Evolutionary conservation across 2,329 filamentous ascomycete species (phyloP).

Genomic region (Botrytis porri): DNA sequence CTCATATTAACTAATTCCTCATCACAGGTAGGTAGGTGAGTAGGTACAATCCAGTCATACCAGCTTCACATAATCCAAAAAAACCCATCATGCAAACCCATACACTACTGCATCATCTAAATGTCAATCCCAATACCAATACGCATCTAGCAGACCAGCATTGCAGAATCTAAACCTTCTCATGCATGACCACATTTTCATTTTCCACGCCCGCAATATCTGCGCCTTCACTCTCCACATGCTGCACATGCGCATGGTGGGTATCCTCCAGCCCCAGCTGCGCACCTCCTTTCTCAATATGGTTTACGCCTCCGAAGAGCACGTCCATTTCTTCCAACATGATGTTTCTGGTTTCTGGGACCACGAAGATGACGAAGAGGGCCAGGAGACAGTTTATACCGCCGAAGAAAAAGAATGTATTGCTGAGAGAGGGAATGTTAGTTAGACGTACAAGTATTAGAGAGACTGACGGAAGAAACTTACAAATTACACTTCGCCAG

Average conservation of each 20-base stretch:
- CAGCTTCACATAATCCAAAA: no score
- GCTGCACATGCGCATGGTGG: slow-evolving; percentile 33
- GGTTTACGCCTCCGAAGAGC: slow-evolving; percentile 46
- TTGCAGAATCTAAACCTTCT: not conserved
- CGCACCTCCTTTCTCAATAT: slow-evolving; percentile 36
- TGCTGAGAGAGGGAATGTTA: slow-evolving; percentile 18
- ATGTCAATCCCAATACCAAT: not conserved
- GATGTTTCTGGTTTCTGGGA: slow-evolving; percentile 55
- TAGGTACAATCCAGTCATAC: not conserved
- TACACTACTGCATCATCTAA: not conserved
- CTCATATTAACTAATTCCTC: not conserved
- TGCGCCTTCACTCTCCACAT: not conserved
- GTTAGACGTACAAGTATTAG: not conserved
- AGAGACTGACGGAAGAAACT: not conserved
- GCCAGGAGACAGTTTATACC: slow-evolving; percentile 47
- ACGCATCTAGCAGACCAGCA: not conserved
- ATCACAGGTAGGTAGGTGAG: not conserved
- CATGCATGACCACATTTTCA: not conserved
- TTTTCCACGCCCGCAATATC: not conserved
- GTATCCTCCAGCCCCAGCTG: slow-evolving; percentile 31
- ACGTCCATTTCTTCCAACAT: slow-evolving; percentile 55
- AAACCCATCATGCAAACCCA: not conserved
- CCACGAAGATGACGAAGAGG: slow-evolving; percentile 49
- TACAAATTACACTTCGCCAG: slow-evolving; percentile 51
- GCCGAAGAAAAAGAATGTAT: slow-evolving; percentile 51